Conservation (phyloP, 2,329 filamentous ascomycete species). For the Exserohilum rostratum region DNA sequence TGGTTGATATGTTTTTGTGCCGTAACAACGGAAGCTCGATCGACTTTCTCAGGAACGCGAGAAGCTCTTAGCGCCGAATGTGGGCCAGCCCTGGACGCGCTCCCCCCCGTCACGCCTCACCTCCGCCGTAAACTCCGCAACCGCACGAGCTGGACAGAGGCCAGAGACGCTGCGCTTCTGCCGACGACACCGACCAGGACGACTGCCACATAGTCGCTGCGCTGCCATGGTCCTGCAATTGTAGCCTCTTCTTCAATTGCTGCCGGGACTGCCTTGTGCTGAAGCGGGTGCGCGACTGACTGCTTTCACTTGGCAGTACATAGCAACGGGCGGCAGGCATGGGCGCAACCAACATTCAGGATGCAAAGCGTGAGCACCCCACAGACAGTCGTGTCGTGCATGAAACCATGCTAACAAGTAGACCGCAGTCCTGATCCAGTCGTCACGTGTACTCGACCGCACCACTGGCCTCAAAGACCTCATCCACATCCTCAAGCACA, state of each 20-base stretch:
- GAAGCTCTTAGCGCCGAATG: conserved; percentile 30
- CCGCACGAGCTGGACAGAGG: not conserved
- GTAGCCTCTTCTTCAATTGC: not conserved
- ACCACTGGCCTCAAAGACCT: conserved; percentile 60
- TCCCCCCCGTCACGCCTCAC: conserved; percentile 11
- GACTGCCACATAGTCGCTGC: conserved; percentile 3
- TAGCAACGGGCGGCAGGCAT: conserved; percentile 23
- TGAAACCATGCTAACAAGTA: conserved; percentile 15
- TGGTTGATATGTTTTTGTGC: conserved; percentile 33
- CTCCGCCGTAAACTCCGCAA: conserved; percentile 28
- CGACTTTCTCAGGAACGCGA: conserved; percentile 36
- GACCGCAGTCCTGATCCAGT: conserved; percentile 37
- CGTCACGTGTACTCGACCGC: conserved; percentile 50
- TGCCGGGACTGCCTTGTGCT: not conserved
- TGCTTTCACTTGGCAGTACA: conserved; percentile 11
- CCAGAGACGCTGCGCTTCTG: not conserved
- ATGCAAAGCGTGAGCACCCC: conserved; percentile 39
- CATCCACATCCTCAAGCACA: conserved; percentile 62
- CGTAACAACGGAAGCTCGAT: conserved; percentile 22
- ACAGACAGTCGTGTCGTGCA: not conserved
- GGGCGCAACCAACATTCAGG: conserved; percentile 43
- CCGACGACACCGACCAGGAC: too few species aligned
- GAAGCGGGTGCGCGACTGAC: not conserved
- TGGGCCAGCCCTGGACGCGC: conserved; percentile 10
- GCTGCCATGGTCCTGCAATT: not conserved